A percentile compares a stretch with the other conserved stretches of the same genome.
phyloP scores from a whole-genome alignment of 2,329 filamentous ascomycete species.

The Apiospora phragmitis region DNA sequence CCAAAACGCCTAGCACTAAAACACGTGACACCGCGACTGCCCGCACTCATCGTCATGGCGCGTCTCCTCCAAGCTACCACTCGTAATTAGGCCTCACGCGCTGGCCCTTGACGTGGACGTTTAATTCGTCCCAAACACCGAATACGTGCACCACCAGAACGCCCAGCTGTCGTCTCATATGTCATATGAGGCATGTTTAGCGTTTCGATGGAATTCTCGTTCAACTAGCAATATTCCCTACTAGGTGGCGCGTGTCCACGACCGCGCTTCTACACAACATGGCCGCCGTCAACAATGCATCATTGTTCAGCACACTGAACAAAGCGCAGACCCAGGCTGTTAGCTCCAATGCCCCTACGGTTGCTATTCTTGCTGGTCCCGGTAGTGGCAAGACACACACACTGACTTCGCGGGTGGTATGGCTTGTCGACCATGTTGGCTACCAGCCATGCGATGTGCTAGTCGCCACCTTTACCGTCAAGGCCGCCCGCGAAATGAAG shows the following conservation, averaged over 20 bases:
- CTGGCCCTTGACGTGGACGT: background rate
- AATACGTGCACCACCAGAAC: background rate
- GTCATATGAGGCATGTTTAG: background rate
- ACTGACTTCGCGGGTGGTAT: conserved; percentile 87
- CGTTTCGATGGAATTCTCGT: background rate
- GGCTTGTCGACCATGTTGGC: conserved; percentile 72
- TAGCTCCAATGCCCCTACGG: conserved; percentile 51
- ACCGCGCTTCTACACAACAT: conserved; percentile 2
- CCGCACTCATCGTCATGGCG: background rate
- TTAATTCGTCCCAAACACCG: background rate
- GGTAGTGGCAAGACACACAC: conserved; percentile 93
- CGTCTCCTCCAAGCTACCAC: background rate
- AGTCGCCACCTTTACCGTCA: conserved; percentile 96
- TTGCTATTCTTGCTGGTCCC: conserved; percentile 68
- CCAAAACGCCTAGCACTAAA: background rate
- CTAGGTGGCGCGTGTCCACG: background rate
- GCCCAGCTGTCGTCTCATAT: background rate
- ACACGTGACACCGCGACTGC: background rate
- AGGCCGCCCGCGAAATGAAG: conserved; percentile 92
- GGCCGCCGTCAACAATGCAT: conserved; percentile 21
- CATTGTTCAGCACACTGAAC: conserved; percentile 52
- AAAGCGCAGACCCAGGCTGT: conserved; percentile 57
- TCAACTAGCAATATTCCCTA: background rate
- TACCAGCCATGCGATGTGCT: conserved; percentile 84
- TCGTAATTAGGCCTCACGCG: background rate